phyloP scores from a whole-genome alignment of 495 filamentous ascomycete species.

The Melanomma pulvis-pyrius region DNA sequence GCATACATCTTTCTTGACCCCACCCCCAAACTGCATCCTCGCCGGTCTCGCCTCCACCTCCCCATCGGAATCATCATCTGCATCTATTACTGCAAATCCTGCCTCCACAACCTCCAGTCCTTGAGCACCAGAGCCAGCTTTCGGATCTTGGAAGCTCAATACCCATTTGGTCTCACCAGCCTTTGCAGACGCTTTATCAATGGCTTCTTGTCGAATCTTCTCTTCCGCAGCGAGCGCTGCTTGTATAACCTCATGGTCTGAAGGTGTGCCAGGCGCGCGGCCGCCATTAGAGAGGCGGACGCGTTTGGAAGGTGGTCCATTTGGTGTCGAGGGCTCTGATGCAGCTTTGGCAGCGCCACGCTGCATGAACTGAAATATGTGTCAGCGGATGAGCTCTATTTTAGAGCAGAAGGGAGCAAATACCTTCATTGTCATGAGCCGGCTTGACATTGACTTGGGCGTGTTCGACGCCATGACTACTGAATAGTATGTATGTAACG shows the following conservation, averaged over 20 bases:
- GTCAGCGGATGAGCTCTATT: conserved; percentile 1
- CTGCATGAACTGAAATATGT: conserved; percentile 80
- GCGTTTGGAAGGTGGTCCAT: conserved; percentile 51
- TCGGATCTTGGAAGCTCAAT: conserved; percentile 56
- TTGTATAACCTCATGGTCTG: conserved; percentile 57
- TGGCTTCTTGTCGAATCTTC: conserved; percentile 68
- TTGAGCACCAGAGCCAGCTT: conserved; percentile 14
- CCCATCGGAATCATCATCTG: conserved; percentile 30
- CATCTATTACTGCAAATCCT: conserved; percentile 53
- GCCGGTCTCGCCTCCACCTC: conserved; percentile 20
- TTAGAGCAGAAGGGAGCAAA: background rate
- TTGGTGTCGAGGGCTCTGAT: conserved; percentile 47
- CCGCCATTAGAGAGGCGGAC: conserved; percentile 50
- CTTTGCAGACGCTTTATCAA: conserved; percentile 70
- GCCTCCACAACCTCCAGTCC: conserved; percentile 46
- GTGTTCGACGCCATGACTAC: conserved; percentile 14
- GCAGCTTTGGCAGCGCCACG: conserved; percentile 65
- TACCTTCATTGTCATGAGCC: conserved; percentile 37
- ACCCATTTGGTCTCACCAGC: conserved; percentile 90
- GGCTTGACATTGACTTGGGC: conserved; percentile 28
- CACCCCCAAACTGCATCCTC: conserved; percentile 19
- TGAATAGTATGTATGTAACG: background rate
- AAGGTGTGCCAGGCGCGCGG: conserved; percentile 40
- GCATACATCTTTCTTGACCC: conserved; percentile 48
- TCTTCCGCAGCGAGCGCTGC: conserved; percentile 76